Conservation (phyloP, 148 eudicot genomes). For the Rhododendron molle region DNA sequence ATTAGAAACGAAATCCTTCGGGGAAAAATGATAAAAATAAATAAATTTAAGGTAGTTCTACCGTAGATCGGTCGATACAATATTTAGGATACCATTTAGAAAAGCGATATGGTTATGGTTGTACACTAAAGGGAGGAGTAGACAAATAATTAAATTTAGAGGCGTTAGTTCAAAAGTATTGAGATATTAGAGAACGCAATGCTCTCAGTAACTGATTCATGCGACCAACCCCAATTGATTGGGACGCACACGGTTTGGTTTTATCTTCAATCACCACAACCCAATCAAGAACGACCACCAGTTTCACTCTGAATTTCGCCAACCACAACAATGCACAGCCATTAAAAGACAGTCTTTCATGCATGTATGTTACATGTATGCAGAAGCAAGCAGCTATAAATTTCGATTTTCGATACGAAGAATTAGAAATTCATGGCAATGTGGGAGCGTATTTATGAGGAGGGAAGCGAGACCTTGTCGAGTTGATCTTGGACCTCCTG, state of each 20-base stretch:
- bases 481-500: conserved; percentile 93
- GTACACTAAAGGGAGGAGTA: not conserved
- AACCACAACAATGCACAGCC: not conserved
- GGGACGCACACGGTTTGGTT: not conserved
- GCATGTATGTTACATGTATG: not conserved
- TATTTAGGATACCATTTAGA: not conserved
- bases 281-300: not conserved
- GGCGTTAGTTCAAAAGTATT: not conserved
- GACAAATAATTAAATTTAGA: not conserved
- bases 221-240: not conserved
- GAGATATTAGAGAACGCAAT: not conserved
- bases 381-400: not conserved
- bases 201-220: not conserved
- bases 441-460: not conserved
- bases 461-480: conserved; percentile 53
- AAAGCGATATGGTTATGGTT: not conserved
- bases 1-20: not conserved
- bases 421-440: not conserved
- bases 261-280: not conserved
- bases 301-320: not conserved
- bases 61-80: not conserved
- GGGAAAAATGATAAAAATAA: too few species aligned
- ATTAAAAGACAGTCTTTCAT: not conserved
- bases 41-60: not conserved
- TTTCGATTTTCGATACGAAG: not conserved